phyloP scores from a whole-genome alignment of 176 grass and related monocot species.

The Areca catechu region DNA sequence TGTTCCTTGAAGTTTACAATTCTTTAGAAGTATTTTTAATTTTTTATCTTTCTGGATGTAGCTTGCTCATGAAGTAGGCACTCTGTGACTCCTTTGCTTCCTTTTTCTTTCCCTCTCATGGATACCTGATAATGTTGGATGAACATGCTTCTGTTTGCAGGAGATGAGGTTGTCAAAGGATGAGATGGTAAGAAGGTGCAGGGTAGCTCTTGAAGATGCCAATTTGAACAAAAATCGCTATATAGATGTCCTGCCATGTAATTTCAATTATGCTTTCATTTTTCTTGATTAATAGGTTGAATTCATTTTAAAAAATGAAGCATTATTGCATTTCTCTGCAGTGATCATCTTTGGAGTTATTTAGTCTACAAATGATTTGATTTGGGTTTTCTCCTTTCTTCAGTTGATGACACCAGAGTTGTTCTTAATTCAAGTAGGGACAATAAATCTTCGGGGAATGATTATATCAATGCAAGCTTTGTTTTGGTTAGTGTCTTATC shows the following conservation, averaged over 20 bases:
- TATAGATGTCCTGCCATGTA: constrained; percentile 79
- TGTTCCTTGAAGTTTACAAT: no score
- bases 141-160: constrained; percentile 11
- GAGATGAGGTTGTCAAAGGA: constrained; percentile 30
- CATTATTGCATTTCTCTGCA: not conserved
- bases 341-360: not conserved
- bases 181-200: constrained; percentile 35
- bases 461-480: constrained; percentile 87
- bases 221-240: constrained; percentile 82
- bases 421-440: constrained; percentile 19
- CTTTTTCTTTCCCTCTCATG: no score
- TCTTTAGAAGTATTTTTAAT: no score
- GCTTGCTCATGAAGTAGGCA: no score
- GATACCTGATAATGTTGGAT: not conserved
- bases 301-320: no score
- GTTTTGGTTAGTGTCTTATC: constrained; percentile 36
- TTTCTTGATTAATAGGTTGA: constrained; percentile 4
- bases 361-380: constrained; percentile 3
- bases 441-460: constrained; percentile 22
- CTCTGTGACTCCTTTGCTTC: no score
- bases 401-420: constrained; percentile 59
- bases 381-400: constrained; percentile 1
- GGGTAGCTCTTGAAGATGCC: constrained; percentile 32
- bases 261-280: constrained; percentile 13
- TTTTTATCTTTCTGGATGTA: no score